phyloP scores from a whole-genome alignment of 2,329 filamentous ascomycete genomes.

The Fonsecaea pedrosoi region DNA sequence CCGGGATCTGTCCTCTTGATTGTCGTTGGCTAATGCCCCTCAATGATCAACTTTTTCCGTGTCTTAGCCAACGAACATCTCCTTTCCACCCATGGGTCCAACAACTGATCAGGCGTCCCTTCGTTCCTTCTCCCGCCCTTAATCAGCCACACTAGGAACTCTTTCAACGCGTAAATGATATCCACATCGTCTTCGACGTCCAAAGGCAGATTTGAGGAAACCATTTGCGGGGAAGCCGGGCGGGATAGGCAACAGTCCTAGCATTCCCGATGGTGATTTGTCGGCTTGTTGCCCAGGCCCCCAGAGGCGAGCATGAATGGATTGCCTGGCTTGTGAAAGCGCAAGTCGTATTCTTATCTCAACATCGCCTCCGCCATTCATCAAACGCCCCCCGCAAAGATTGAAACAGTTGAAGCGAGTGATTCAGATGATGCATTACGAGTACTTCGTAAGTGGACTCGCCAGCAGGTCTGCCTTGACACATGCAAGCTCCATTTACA shows the following conservation, averaged over 20 bases:
- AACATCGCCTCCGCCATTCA: conserved; percentile 1
- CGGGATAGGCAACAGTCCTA: conserved; percentile 20
- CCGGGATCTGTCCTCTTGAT: no score
- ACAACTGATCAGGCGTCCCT: conserved; percentile 1
- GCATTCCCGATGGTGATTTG: background rate
- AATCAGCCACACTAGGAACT: background rate
- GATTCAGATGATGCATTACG: background rate
- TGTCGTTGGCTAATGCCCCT: background rate
- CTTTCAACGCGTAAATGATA: background rate
- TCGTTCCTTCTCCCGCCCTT: background rate
- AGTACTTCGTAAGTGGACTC: background rate
- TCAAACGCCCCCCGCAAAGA: background rate
- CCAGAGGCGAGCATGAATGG: background rate
- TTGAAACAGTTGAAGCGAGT: background rate
- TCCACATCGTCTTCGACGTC: background rate
- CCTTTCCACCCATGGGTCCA: background rate
- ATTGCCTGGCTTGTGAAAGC: conserved; percentile 1
- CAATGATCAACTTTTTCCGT: background rate
- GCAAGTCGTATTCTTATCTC: conserved; percentile 6
- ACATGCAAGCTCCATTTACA: background rate
- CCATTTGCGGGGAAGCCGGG: conserved; percentile 1
- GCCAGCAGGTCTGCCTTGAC: background rate
- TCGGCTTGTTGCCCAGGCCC: background rate
- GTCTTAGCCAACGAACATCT: background rate
- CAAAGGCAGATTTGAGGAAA: background rate